Evolutionary conservation across 345 rosid species (phyloP).

Genomic region (Clausena lansium): DNA sequence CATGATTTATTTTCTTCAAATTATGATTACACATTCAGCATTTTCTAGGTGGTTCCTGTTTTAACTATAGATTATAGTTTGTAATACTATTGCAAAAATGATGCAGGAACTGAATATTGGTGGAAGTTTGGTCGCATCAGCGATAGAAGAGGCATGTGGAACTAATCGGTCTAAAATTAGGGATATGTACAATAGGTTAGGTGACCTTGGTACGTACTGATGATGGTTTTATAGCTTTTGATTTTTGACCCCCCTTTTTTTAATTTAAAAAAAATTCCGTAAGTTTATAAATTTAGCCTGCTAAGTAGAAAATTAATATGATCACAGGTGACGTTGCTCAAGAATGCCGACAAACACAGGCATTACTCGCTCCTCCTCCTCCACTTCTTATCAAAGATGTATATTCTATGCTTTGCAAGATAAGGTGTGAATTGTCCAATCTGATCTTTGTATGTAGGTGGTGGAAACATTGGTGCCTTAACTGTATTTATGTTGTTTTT

Average conservation of each 20-base stretch:
- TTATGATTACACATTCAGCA: neutral
- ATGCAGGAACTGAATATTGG: constrained; percentile 84
- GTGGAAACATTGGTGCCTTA: constrained; percentile 9
- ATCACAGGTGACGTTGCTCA: constrained; percentile 88
- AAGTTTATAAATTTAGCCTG: constrained; percentile 3
- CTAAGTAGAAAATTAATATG: constrained; percentile 16
- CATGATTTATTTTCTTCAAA: constrained; percentile 15
- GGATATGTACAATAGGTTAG: constrained; percentile 72
- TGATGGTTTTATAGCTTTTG: neutral
- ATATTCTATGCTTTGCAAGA: constrained; percentile 57
- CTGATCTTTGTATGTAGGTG: constrained; percentile 4
- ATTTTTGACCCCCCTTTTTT: neutral
- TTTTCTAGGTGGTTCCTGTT: neutral
- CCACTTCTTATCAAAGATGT: constrained; percentile 72
- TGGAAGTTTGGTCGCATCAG: constrained; percentile 72
- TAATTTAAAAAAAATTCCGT: neutral
- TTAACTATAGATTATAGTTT: neutral
- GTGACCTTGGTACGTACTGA: constrained; percentile 76
- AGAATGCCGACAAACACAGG: constrained; percentile 78
- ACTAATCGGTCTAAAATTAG: constrained; percentile 58
- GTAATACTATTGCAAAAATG: constrained; percentile 18
- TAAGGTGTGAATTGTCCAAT: constrained; percentile 52
- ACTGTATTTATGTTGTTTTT: neutral
- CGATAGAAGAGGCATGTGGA: constrained; percentile 90
- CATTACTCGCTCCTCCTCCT: constrained; percentile 69